phyloP scores from a whole-genome alignment of 441 rosid genomes.

The Erysimum cheiri region DNA sequence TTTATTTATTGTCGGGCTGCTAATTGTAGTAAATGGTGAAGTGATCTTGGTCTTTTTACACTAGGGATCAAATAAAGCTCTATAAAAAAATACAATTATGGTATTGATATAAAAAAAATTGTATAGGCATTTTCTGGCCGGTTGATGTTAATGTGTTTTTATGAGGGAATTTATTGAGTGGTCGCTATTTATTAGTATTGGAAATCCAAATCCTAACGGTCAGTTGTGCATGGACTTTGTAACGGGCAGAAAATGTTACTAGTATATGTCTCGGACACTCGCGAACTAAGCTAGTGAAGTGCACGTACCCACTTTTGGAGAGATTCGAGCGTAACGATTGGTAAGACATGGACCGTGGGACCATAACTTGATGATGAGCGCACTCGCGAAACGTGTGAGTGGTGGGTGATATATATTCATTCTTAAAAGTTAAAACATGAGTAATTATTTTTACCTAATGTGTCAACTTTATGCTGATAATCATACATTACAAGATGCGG shows the following conservation, averaged over 20 bases:
- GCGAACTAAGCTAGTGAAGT: background rate
- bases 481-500: constrained; percentile 23
- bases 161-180: constrained; percentile 11
- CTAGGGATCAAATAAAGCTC: no score
- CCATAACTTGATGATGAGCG: background rate
- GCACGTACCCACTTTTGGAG: background rate
- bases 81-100: no score
- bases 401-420: background rate
- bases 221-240: background rate
- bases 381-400: constrained; percentile 2
- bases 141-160: background rate
- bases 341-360: constrained; percentile 28
- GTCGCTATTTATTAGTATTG: background rate
- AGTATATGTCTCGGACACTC: background rate
- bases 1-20: background rate
- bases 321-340: background rate
- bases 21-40: constrained; percentile 34
- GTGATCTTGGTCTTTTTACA: no score
- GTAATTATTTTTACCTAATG: constrained; percentile 1
- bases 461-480: background rate
- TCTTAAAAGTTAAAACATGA: background rate
- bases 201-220: constrained; percentile 14
- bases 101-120: background rate
- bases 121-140: background rate
- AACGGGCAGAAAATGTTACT: constrained; percentile 23